Base-by-base conservation (phyloP, 148 eudicot genomes). In the Nepenthes mirabilis region DNA sequence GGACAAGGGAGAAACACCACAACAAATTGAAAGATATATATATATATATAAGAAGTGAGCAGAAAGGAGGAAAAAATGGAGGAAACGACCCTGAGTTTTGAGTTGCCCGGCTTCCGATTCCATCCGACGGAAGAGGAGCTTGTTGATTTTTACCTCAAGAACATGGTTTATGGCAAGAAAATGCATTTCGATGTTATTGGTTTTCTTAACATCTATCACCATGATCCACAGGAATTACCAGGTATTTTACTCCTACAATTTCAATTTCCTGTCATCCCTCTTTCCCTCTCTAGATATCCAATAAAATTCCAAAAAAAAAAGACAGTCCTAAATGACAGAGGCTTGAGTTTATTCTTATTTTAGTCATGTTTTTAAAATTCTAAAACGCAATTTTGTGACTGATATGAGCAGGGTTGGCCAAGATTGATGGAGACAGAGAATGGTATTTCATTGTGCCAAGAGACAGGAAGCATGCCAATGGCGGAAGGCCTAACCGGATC, bases 401-500 rank as follows among this genome's bases (percentile, higher is more conserved):
- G 11, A 36, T 14, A 53, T 11, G 9, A 34, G n/a, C 75, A 93
- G 98, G 78, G 33, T 48, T 88, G 72, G 86, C 98, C 7, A 86
- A 69, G 75, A 84, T 80, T 49, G 52, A 49, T 11, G 96, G 95
- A 52, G 98, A 86, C 58, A 74, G 96, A 58, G 96, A 93, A 34
- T 93, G 98, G 98, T 86, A 88, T 68, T 93, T 93, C 56, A 82
- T 88, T 62, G 96, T 88, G 52, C 95, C 83, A 3, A 86, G 96
- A 67, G 88, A 93, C 59, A 75, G 80, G 55, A 88, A 73, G 52
- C 80, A 79, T 37, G 79, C 89, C 10, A 75, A 64, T 55, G 90
- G 91, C n/a, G 95, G 96, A 67, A 80, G 96, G 79, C 98, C 95
- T 0, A 93, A 84, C 69, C 71, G 98, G 61, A 86, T 90, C 43